Evolutionary conservation across 129 eudicot genomes (phyloP).

Genomic region (Artemisia annua): DNA sequence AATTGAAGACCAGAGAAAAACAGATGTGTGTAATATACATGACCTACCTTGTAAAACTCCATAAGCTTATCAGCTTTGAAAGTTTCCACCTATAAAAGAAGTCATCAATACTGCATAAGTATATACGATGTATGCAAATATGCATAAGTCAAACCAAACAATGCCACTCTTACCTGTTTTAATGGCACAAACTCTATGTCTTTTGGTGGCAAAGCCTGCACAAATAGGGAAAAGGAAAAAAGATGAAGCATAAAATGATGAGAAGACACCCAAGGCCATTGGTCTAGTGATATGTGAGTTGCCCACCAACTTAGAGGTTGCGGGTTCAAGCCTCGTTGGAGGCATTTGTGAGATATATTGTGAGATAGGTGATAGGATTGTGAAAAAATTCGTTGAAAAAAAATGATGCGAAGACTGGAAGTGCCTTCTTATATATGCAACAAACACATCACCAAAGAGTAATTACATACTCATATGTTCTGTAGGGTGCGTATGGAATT

Average conservation of each 20-base stretch:
- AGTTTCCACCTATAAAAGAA: slow-evolving; percentile 50
- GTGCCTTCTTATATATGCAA: slow-evolving; percentile 6
- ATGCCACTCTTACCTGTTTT: slow-evolving; percentile 69
- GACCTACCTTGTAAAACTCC: slow-evolving; percentile 77
- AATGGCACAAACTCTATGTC: slow-evolving; percentile 83
- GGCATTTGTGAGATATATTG: too few relatives aligned
- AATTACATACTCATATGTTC: slow-evolving; percentile 8
- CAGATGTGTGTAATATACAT: not conserved
- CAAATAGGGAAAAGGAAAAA: slow-evolving; percentile 1
- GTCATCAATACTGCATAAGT: slow-evolving; percentile 27
- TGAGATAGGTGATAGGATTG: too few relatives aligned
- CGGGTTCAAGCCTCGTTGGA: too few relatives aligned
- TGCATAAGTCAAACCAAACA: not conserved
- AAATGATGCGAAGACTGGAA: not conserved
- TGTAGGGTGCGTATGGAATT: not conserved
- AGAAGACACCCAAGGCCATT: not conserved
- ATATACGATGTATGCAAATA: slow-evolving; percentile 16
- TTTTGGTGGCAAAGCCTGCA: slow-evolving; percentile 85
- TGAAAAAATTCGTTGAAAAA: too few relatives aligned
- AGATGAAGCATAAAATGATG: slow-evolving; percentile 6
- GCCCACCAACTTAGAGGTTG: too few relatives aligned
- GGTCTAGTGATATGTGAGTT: too few relatives aligned
- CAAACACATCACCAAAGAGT: slow-evolving; percentile 8
- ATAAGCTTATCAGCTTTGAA: slow-evolving; percentile 78
- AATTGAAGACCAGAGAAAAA: not conserved